phyloP scores from a whole-genome alignment of 345 rosid species.

The Aegle marmelos region DNA sequence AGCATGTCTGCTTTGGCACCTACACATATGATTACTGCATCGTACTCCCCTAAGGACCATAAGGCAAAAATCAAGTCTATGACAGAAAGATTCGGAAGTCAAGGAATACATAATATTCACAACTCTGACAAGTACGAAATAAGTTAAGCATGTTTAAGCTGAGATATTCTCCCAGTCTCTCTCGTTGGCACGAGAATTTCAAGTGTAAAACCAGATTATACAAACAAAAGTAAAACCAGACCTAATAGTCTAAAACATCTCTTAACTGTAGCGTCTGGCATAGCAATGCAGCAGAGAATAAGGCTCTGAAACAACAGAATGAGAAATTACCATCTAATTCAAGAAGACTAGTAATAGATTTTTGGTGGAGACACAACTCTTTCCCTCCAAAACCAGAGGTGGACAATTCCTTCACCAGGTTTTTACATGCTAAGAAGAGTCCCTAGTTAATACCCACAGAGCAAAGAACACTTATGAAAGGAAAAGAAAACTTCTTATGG shows the following conservation, averaged over 20 bases:
- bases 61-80: background rate
- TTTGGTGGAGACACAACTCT: slow-evolving; percentile 48
- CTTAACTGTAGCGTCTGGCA: background rate
- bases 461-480: background rate
- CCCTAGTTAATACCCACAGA: slow-evolving; percentile 45
- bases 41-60: slow-evolving; percentile 51
- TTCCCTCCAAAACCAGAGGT: slow-evolving; percentile 33
- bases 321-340: slow-evolving; percentile 64
- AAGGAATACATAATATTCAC: background rate
- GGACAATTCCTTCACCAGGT: slow-evolving; percentile 44
- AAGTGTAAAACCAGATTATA: background rate
- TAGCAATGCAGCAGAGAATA: background rate
- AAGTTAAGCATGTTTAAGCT: background rate
- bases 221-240: background rate
- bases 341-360: slow-evolving; percentile 45
- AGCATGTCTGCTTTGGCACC: slow-evolving; percentile 79
- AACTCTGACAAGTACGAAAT: background rate
- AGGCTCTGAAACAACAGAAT: background rate
- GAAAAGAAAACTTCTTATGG: background rate
- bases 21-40: slow-evolving; percentile 73
- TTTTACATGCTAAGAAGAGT: slow-evolving; percentile 76
- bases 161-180: background rate
- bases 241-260: background rate
- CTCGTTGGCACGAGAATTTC: background rate
- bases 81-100: background rate